A percentile compares a stretch with the other conserved stretches of the same genome.
Conservation (phyloP, 1,139 yeast species). For the Sugiyamaella neomexicana region DNA sequence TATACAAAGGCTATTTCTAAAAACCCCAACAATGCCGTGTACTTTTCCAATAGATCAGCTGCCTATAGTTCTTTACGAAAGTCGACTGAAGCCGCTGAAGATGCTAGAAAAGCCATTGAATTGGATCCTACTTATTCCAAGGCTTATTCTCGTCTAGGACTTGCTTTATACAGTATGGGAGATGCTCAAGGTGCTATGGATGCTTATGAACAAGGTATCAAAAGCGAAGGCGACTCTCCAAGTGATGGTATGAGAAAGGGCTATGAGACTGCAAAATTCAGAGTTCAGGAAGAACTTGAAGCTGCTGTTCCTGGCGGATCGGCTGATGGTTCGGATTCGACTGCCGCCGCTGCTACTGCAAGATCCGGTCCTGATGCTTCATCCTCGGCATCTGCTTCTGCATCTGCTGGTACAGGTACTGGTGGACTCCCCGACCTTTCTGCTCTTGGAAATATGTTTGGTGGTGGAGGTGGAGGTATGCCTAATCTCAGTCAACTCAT, state of each 20-base stretch:
- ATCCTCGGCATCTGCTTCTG: slow-evolving; percentile 11
- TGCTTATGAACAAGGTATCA: slow-evolving; percentile 85
- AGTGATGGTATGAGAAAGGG: slow-evolving; percentile 93
- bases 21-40: slow-evolving; percentile 74
- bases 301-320: slow-evolving; percentile 35
- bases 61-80: slow-evolving; percentile 81
- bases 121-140: slow-evolving; percentile 80
- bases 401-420: slow-evolving; percentile 38
- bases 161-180: slow-evolving; percentile 87
- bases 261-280: slow-evolving; percentile 85
- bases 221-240: slow-evolving; percentile 79
- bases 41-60: slow-evolving; percentile 93
- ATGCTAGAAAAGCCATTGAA: slow-evolving; percentile 78
- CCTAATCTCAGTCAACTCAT: slow-evolving; percentile 74
- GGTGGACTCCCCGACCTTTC: slow-evolving; percentile 22
- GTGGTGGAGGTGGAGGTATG: slow-evolving; percentile 60
- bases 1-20: slow-evolving; percentile 81
- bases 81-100: slow-evolving; percentile 75
- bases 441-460: slow-evolving; percentile 17
- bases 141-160: slow-evolving; percentile 93
- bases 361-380: slow-evolving; percentile 22
- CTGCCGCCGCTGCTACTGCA: slow-evolving; percentile 36
- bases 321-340: slow-evolving; percentile 33
- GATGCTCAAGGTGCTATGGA: slow-evolving; percentile 86
- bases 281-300: slow-evolving; percentile 74